Evolutionary conservation across 768 basidiomycete genomes (phyloP).

Genomic region (Psilocybe cyanescens): DNA sequence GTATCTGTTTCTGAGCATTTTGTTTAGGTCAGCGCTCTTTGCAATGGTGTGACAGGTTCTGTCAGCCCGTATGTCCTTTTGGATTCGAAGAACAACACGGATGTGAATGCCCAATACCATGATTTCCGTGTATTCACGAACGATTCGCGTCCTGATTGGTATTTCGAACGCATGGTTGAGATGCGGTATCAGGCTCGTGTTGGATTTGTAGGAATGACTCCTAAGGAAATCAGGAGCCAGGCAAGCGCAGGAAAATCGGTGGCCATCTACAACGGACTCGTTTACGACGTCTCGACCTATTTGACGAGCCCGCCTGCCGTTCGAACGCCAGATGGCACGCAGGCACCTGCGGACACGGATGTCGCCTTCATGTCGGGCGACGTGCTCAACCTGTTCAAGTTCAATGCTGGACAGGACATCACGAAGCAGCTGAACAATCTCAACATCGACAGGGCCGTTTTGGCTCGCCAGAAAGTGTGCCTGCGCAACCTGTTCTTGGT

Average conservation of each 20-base stretch:
- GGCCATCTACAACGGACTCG: conserved; percentile 83
- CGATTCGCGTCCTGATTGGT: conserved; percentile 97
- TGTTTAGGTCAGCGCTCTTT: conserved; percentile 84
- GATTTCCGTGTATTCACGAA: conserved; percentile 91
- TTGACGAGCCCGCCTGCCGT: conserved; percentile 68
- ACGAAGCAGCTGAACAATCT: conserved; percentile 74
- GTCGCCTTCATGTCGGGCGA: conserved; percentile 72
- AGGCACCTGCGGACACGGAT: conserved; percentile 44
- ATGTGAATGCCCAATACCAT: conserved; percentile 83
- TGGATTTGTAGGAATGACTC: conserved; percentile 87
- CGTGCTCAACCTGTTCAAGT: conserved; percentile 77
- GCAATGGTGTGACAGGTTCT: conserved; percentile 80
- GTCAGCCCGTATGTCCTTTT: conserved; percentile 87
- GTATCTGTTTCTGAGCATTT: conserved; percentile 2
- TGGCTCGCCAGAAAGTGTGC: conserved; percentile 82
- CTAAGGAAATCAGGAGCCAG: conserved; percentile 72
- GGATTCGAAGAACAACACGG: conserved; percentile 76
- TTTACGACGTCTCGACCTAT: conserved; percentile 90
- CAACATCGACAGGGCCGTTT: conserved; percentile 58
- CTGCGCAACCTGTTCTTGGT: conserved; percentile 92
- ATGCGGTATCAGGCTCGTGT: conserved; percentile 90
- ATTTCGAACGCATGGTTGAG: conserved; percentile 90
- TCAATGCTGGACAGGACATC: conserved; percentile 76
- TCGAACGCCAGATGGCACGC: conserved; percentile 47
- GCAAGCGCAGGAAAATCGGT: conserved; percentile 66